A percentile compares a stretch with the other conserved stretches of the same genome.
Evolutionary conservation across 2,329 filamentous ascomycete genomes (phyloP).

Genomic region (Ophiostoma tasmaniense): DNA sequence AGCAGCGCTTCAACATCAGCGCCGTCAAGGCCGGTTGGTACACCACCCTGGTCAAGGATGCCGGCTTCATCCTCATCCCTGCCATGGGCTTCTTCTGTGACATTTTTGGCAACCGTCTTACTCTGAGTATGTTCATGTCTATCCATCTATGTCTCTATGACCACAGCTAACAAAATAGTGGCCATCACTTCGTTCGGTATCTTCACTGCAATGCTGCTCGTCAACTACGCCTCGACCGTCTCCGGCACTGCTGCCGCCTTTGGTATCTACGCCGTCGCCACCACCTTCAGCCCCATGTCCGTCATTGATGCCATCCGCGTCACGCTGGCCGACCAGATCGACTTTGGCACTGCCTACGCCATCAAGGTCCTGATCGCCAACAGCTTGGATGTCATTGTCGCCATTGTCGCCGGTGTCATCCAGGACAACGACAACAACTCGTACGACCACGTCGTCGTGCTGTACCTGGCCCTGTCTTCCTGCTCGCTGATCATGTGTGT

Average conservation of each 20-base stretch:
- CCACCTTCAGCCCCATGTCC: conserved; percentile 46
- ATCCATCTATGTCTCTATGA: background rate
- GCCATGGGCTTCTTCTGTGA: conserved; percentile 33
- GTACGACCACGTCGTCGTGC: conserved; percentile 46
- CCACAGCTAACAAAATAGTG: conserved; percentile 30
- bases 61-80: conserved; percentile 50
- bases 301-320: conserved; percentile 55
- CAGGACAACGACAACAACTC: conserved; percentile 50
- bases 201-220: conserved; percentile 44
- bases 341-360: conserved; percentile 53
- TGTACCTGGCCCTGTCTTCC: conserved; percentile 47
- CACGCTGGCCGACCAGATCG: conserved; percentile 35
- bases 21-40: conserved; percentile 53
- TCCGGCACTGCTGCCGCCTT: conserved; percentile 50
- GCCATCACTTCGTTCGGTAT: conserved; percentile 39
- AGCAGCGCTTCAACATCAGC: conserved; percentile 49
- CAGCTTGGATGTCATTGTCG: conserved; percentile 52
- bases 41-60: conserved; percentile 46
- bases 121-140: background rate
- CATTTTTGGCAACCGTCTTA: conserved; percentile 27
- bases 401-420: conserved; percentile 48
- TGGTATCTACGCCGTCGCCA: conserved; percentile 50
- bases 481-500: conserved; percentile 37
- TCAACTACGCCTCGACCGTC: conserved; percentile 42
- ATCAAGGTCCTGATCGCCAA: conserved; percentile 56